Evolutionary conservation across 495 filamentous ascomycete species (phyloP).

Genomic region (Annulohypoxylon moriforme): DNA sequence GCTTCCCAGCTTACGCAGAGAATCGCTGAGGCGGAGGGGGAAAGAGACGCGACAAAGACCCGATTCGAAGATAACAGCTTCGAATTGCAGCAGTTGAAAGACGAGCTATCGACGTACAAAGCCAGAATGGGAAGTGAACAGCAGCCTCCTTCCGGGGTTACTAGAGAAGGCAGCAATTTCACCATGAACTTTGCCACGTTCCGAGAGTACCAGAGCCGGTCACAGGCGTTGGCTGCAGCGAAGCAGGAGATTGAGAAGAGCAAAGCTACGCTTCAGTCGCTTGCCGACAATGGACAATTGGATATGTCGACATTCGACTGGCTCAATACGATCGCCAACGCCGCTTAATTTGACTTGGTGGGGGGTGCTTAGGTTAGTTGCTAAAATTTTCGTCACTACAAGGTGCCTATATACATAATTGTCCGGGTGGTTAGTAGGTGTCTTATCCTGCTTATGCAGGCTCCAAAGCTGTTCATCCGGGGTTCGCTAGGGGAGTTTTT

Average conservation of each 20-base stretch:
- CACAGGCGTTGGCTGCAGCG: background rate
- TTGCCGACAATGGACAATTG: constrained; percentile 49
- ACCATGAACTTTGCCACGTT: background rate
- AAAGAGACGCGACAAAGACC: constrained; percentile 9
- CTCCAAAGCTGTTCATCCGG: background rate
- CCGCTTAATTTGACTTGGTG: constrained; percentile 3
- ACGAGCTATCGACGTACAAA: constrained; percentile 17
- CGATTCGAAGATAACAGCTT: constrained; percentile 7
- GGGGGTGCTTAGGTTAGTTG: background rate
- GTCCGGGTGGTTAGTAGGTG: background rate
- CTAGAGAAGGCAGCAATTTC: background rate
- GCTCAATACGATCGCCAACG: constrained; percentile 11
- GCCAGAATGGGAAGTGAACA: background rate
- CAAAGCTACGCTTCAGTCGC: constrained; percentile 55
- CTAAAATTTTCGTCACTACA: background rate
- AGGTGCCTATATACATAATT: too few species aligned
- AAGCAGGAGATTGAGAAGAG: constrained; percentile 14
- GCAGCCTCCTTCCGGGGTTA: background rate
- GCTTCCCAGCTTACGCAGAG: constrained; percentile 4
- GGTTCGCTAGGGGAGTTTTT: background rate
- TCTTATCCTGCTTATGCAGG: background rate
- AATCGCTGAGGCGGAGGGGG: constrained; percentile 15
- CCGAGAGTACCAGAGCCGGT: constrained; percentile 13
- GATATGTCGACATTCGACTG: constrained; percentile 9
- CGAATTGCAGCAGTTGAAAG: constrained; percentile 4